These are phyloP conservation scores for Lanmaoa pseudosensibilis DNA, from an alignment of 768 basidiomycete species.

Conservation along the genomic window DNA sequence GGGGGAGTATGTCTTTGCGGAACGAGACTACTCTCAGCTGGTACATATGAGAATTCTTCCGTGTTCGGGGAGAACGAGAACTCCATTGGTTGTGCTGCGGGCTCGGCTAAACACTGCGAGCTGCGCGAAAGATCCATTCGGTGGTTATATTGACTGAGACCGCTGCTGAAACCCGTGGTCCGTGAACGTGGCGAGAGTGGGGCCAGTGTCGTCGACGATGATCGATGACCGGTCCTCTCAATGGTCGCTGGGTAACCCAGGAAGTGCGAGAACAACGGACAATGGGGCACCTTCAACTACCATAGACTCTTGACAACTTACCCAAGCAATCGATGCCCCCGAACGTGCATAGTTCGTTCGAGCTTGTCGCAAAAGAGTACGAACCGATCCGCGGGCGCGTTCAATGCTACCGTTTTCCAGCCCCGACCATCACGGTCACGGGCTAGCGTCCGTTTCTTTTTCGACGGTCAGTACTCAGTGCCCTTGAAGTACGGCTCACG, in stretches of 20 bases:
- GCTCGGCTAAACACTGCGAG: neutral
- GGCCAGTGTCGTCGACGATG: neutral
- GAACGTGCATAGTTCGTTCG: too few species aligned
- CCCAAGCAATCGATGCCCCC: neutral
- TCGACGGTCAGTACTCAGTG: neutral
- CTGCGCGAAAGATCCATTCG: neutral
- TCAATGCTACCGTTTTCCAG: neutral
- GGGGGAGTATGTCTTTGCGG: too few species aligned
- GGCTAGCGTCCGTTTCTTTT: neutral
- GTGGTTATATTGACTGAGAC: neutral
- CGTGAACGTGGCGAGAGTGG: neutral
- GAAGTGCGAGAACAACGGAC: conserved; percentile 1
- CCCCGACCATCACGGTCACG: conserved; percentile 8
- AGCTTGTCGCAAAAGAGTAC: neutral
- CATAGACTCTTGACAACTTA: neutral
- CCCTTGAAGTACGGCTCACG: neutral
- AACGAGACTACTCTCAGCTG: too few species aligned
- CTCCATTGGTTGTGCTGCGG: too few species aligned
- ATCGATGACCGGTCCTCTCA: neutral
- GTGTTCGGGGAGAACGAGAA: too few species aligned
- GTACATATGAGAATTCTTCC: too few species aligned
- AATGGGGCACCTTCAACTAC: neutral
- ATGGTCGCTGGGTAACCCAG: neutral
- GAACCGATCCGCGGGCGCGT: conserved; percentile 11
- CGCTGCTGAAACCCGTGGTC: neutral